phyloP scores from a whole-genome alignment of 148 eudicot species.

The Pharnaceum exiguum region DNA sequence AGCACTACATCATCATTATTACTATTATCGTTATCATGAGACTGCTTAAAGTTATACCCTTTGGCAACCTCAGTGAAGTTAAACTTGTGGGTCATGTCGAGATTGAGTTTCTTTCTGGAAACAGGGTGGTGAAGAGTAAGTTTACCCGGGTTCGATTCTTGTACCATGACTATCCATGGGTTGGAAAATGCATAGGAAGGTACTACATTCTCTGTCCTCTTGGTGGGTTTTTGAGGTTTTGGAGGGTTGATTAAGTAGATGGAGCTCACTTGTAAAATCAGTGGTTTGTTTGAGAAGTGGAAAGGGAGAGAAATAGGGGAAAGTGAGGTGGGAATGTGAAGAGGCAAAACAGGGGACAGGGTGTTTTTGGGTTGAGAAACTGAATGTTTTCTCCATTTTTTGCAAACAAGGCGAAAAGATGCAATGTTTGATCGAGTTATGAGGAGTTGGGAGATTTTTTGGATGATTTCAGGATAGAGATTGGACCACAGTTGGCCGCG shows the following conservation, averaged over 20 bases:
- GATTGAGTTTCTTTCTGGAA: too few species aligned
- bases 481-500: slow-evolving; percentile 2
- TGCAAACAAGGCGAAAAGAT: slow-evolving; percentile 1
- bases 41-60: too few species aligned
- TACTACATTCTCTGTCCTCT: too few species aligned
- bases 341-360: slow-evolving; percentile 3
- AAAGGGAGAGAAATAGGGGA: not conserved
- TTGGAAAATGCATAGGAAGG: not conserved
- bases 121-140: slow-evolving; percentile 1
- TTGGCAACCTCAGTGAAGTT: too few species aligned
- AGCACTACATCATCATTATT: too few species aligned
- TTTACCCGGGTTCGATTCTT: slow-evolving; percentile 5
- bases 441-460: slow-evolving; percentile 8
- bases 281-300: not conserved
- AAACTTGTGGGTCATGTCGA: too few species aligned
- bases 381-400: slow-evolving; percentile 9
- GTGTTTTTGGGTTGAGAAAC: not conserved
- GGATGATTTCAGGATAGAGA: slow-evolving; percentile 3
- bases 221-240: too few species aligned
- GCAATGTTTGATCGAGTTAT: not conserved
- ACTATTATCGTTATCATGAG: too few species aligned
- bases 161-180: slow-evolving; percentile 17
- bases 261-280: slow-evolving; percentile 4
- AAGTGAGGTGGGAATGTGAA: not conserved
- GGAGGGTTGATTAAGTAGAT: slow-evolving; percentile 14